A percentile compares a stretch with the other conserved stretches of the same genome.
Evolutionary conservation across 75 land plant species (phyloP).

Genomic region (Pinus tabuliformis): DNA sequence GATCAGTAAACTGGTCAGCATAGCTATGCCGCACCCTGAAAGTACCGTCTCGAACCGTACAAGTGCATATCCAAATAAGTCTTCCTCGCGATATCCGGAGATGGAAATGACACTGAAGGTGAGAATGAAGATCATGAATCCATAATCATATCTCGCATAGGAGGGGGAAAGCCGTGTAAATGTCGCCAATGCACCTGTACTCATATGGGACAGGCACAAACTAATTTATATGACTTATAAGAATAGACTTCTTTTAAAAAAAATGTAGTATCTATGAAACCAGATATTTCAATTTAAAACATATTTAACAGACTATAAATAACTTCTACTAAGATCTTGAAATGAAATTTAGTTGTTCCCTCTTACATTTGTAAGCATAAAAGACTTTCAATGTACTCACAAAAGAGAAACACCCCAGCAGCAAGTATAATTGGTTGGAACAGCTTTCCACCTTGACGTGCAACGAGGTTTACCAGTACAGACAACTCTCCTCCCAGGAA

Average conservation of each 20-base stretch:
- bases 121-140: slow-evolving; percentile 53
- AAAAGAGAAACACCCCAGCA: slow-evolving; percentile 37
- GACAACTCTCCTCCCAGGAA: slow-evolving; percentile 49
- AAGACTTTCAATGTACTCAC: slow-evolving; percentile 9
- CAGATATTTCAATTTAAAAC: no score
- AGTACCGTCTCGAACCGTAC: slow-evolving; percentile 34
- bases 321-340: no score
- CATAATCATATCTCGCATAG: slow-evolving; percentile 48
- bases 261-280: no score
- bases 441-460: slow-evolving; percentile 22
- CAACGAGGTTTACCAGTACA: slow-evolving; percentile 45
- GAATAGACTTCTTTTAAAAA: no score
- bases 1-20: slow-evolving; percentile 25
- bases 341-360: no score
- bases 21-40: slow-evolving; percentile 31
- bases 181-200: slow-evolving; percentile 37
- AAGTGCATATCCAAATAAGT: slow-evolving; percentile 17
- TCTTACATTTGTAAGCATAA: not conserved
- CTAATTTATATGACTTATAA: no score
- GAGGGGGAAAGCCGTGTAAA: slow-evolving; percentile 48
- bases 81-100: slow-evolving; percentile 31
- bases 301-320: no score
- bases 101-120: slow-evolving; percentile 51
- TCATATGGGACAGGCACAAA: no score
- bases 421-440: slow-evolving; percentile 35